A percentile compares a stretch with the other conserved stretches of the same genome.
Evolutionary conservation across 1,284 basidiomycete species (phyloP).

Genomic region (Malassezia equina): DNA sequence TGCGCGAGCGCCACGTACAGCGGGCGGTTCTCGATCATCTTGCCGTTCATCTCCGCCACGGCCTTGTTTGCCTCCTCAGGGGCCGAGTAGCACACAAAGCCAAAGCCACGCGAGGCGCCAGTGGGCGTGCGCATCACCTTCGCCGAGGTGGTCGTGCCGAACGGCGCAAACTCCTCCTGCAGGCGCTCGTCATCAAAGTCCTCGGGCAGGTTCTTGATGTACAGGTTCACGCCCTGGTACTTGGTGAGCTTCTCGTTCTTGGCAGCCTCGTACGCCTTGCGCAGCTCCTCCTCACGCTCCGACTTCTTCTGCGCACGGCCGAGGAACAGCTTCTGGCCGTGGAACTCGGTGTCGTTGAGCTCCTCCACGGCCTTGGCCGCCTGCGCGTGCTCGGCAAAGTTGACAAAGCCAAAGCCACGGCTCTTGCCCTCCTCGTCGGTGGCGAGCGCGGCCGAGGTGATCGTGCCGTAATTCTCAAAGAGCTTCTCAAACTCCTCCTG

Average conservation of each 20-base stretch:
- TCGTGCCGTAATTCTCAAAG: constrained; percentile 68
- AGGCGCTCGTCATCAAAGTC: constrained; percentile 48
- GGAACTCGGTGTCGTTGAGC: constrained; percentile 76
- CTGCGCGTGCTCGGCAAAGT: constrained; percentile 84
- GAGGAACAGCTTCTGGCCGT: constrained; percentile 87
- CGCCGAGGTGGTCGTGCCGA: constrained; percentile 92
- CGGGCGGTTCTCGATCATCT: constrained; percentile 98
- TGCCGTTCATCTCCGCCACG: constrained; percentile 99
- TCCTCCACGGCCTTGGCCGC: constrained; percentile 80
- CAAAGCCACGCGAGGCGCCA: constrained; percentile 82
- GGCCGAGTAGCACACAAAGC: constrained; percentile 97
- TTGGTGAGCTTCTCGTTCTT: constrained; percentile 97
- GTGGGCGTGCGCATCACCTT: constrained; percentile 91
- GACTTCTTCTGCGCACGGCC: constrained; percentile 96
- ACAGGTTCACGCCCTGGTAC: constrained; percentile 97
- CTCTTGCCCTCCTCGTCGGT: constrained; percentile 65
- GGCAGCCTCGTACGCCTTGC: constrained; percentile 80
- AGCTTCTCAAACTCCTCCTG: constrained; percentile 79
- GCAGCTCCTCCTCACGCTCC: constrained; percentile 94
- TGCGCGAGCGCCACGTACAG: constrained; percentile 98
- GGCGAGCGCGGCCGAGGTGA: constrained; percentile 81
- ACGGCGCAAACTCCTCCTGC: constrained; percentile 73
- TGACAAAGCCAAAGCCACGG: constrained; percentile 98
- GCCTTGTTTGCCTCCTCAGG: constrained; percentile 99
- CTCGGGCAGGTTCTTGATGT: constrained; percentile 77